Evolutionary conservation across 805 yeast species (phyloP), one percentile per base, ranked within the genome.

Genomic region (Candida vartiovaarae): DNA sequence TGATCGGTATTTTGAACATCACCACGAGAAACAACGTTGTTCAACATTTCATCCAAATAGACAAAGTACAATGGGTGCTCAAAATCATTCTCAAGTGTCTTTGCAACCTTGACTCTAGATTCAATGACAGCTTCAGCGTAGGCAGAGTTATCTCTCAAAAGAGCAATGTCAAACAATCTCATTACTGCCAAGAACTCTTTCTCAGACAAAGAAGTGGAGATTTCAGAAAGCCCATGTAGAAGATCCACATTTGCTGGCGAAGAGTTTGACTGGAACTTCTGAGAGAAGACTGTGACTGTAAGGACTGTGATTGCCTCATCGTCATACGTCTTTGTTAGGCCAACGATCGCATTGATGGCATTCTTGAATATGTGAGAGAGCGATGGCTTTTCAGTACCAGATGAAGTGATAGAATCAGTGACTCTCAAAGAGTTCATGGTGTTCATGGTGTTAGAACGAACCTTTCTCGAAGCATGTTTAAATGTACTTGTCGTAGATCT

Each of bases 281-380:
- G 97, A 10, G 86, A 78, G 44, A 93, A 70, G 33, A 93, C 80
- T 0, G 96, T 82, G 10, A 86, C 80, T 0, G 95, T 81, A 50
- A 93, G 71, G 3, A 84, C 80, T 15, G 84, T 77, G 29, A 91
- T 83, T 15, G 85, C 75, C 44, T 78, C 80, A 50, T 84, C 93
- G 36, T 76, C 72, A 54, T 85, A 83, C 30, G 71, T 69, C 27
- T 76, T 72, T 0, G 90, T 78, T 34, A 90, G 75, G 39, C 79
- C 79, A 36, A 80, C 72, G 7, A 82, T 74, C 0, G 95, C 81
- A 7, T 76, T 71, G 20, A 88, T 75, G 27, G 89, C 79, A 57
- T 88, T 86, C 45, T 75, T 71, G 58, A 79, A 80, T 7, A 82
- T 50, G 23, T 49, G 50, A 11, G 52, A 41, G 43, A 48, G 24